Evolutionary conservation across 202 grass and related monocot genomes (phyloP).

Genomic region (Sporobolus alterniflorus): DNA sequence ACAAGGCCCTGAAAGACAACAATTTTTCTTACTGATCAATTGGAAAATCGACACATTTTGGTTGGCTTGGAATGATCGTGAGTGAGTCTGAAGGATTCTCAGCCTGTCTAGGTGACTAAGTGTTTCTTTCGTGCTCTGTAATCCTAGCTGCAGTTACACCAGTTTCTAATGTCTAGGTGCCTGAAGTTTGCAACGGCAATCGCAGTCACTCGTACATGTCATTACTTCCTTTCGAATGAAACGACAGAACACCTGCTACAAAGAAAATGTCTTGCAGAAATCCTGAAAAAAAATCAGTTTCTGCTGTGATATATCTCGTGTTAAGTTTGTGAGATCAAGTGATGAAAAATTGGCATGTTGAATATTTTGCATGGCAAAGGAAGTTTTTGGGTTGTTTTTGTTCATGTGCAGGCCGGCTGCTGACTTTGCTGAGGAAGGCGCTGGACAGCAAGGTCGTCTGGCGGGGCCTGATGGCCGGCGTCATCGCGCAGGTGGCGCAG

Average conservation of each 20-base stretch:
- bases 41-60: neutral
- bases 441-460: slow-evolving; percentile 69
- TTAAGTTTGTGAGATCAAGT: too few species aligned
- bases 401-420: too few species aligned
- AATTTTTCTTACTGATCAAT: neutral
- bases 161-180: too few species aligned
- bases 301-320: too few species aligned
- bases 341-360: too few species aligned
- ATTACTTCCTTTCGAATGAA: neutral
- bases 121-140: neutral
- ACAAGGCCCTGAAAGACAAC: neutral
- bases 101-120: neutral
- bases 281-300: too few species aligned
- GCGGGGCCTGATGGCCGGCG: slow-evolving; percentile 75
- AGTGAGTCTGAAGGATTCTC: neutral
- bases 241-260: neutral
- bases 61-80: neutral
- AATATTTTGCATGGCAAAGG: neutral
- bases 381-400: too few species aligned
- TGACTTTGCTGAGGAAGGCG: slow-evolving; percentile 80
- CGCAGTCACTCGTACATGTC: neutral
- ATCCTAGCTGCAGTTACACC: too few species aligned
- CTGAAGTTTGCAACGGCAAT: neutral
- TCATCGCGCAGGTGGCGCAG: slow-evolving; percentile 85
- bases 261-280: too few species aligned